Conservation (phyloP, 148 eudicot genomes). For the Fallopia convolvulus region DNA sequence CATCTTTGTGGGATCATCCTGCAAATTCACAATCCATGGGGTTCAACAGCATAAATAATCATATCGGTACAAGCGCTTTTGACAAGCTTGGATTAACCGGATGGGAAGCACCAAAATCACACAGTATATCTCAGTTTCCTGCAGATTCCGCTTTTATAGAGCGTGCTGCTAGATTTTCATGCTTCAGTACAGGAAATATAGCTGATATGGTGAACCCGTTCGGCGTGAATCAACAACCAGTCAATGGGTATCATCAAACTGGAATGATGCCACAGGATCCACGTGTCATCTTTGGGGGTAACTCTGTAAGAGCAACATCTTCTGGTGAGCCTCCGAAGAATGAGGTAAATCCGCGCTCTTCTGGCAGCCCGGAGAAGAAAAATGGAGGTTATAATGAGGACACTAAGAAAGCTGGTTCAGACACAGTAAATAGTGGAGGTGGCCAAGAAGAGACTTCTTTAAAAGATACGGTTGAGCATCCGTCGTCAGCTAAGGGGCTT, state of each 20-base stretch:
- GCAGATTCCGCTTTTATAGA: conserved; percentile 88
- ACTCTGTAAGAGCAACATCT: conserved; percentile 21
- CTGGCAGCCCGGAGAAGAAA: conserved; percentile 37
- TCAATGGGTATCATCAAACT: conserved; percentile 32
- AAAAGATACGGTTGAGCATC: conserved; percentile 16
- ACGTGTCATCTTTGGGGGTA: conserved; percentile 36
- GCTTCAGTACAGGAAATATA: conserved; percentile 65
- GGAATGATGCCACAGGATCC: conserved; percentile 31
- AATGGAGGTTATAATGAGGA: conserved; percentile 35
- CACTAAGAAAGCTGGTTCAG: conserved; percentile 38
- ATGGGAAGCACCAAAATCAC: conserved; percentile 44
- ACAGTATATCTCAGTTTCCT: conserved; percentile 65
- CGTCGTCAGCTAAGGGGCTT: conserved; percentile 34
- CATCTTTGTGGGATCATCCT: conserved; percentile 60
- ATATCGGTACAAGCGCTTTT: conserved; percentile 35
- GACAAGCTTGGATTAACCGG: conserved; percentile 19
- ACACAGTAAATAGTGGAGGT: conserved; percentile 45
- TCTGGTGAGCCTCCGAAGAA: conserved; percentile 25
- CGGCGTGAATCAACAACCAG: conserved; percentile 35
- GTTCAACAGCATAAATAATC: conserved; percentile 48
- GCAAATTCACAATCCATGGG: conserved; percentile 42
- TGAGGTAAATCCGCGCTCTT: conserved; percentile 26
- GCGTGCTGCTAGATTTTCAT: conserved; percentile 87
- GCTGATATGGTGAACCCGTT: conserved; percentile 59
- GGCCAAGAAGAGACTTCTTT: conserved; percentile 38